Percentiles rank a stretch among this genome's conserved stretches.
Evolutionary conservation across 257 asterid genomes (phyloP).

Genomic region (Solanum tarapatanum): DNA sequence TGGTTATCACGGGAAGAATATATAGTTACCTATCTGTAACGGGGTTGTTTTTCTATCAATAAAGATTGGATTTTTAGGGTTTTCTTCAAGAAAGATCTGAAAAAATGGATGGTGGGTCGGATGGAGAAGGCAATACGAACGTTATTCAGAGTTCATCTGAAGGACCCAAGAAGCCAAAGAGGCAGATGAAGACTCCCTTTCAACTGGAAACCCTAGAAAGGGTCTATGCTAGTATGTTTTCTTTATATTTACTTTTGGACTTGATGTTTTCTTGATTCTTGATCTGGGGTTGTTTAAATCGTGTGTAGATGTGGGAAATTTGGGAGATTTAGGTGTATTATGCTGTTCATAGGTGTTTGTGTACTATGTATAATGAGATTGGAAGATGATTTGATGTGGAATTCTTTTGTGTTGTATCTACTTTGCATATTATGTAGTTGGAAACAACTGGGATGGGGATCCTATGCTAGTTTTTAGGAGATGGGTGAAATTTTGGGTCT

Average conservation of each 20-base stretch:
- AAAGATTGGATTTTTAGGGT: constrained; percentile 39
- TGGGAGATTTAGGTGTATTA: not conserved
- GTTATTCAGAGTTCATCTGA: constrained; percentile 42
- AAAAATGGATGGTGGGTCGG: constrained; percentile 72
- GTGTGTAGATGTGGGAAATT: not conserved
- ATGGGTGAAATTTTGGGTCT: not conserved
- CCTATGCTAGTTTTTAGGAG: not conserved
- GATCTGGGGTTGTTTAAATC: not conserved
- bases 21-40: not conserved
- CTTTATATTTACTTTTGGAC: not conserved
- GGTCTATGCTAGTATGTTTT: constrained; percentile 61
- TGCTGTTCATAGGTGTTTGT: not conserved
- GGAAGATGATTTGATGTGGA: not conserved
- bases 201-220: constrained; percentile 86
- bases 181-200: constrained; percentile 99
- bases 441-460: not conserved
- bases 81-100: constrained; percentile 20
- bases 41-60: not conserved
- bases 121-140: constrained; percentile 50
- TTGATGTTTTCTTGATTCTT: not conserved
- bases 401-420: not conserved
- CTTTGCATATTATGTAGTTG: not conserved
- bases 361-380: not conserved
- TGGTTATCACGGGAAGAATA: not conserved
- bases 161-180: constrained; percentile 77